phyloP scores from a whole-genome alignment of 192 early-diverging fungal genomes.

The Linnemannia schmuckeri region DNA sequence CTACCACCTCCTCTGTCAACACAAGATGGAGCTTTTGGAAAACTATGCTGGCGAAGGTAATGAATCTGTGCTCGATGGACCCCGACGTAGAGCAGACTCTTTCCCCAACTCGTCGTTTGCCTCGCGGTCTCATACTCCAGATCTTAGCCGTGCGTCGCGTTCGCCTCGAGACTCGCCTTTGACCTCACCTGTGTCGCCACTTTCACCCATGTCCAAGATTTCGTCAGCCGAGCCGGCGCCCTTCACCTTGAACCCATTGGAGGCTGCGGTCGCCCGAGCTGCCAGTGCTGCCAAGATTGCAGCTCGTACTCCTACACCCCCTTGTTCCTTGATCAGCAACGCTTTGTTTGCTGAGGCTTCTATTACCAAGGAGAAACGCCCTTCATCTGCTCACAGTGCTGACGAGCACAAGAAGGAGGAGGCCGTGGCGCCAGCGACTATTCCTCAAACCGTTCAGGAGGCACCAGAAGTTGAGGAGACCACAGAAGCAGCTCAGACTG shows the following conservation, averaged over 20 bases:
- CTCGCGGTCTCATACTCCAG: slow-evolving; percentile 39
- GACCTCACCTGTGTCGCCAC: slow-evolving; percentile 33
- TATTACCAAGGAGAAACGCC: background rate
- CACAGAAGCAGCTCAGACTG: background rate
- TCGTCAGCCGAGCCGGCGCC: slow-evolving; percentile 36
- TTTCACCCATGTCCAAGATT: slow-evolving; percentile 18
- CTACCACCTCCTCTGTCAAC: slow-evolving; percentile 52
- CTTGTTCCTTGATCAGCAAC: background rate
- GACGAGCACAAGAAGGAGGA: background rate
- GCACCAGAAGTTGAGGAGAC: background rate
- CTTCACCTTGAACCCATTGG: slow-evolving; percentile 34
- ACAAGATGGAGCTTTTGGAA: slow-evolving; percentile 52
- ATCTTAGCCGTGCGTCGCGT: slow-evolving; percentile 19
- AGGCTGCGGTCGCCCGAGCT: slow-evolving; percentile 32
- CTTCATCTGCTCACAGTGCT: background rate
- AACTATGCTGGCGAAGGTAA: slow-evolving; percentile 40
- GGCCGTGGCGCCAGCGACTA: background rate
- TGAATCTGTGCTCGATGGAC: slow-evolving; percentile 41
- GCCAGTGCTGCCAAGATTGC: slow-evolving; percentile 45
- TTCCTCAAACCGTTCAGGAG: background rate
- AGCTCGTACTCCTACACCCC: slow-evolving; percentile 22
- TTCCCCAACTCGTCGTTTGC: slow-evolving; percentile 44
- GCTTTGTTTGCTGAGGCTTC: background rate
- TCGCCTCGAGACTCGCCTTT: slow-evolving; percentile 29
- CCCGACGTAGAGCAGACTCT: slow-evolving; percentile 46